Percentiles rank a stretch among this genome's conserved stretches.
These are phyloP conservation scores for Cicer yamashitae DNA, from an alignment of 306 rosid genomes.

Conservation along the genomic window DNA sequence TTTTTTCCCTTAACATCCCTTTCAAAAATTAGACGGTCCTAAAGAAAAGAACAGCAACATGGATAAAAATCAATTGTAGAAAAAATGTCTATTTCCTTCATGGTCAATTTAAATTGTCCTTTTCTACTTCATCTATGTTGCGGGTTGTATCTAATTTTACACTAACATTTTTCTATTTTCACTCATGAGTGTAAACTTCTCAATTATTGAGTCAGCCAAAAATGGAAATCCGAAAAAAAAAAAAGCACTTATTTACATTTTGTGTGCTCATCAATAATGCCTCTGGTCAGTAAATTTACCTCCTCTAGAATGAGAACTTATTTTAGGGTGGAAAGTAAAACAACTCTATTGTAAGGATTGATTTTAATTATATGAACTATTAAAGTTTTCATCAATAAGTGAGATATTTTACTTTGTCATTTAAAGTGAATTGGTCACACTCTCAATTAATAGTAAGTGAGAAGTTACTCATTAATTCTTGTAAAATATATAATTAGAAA, in stretches of 20 bases:
- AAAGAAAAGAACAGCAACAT: slow-evolving; percentile 21
- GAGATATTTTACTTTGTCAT: too few relatives aligned
- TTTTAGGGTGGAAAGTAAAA: neutral
- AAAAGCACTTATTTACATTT: slow-evolving; percentile 2
- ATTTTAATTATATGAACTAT: too few relatives aligned
- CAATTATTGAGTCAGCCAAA: slow-evolving; percentile 44
- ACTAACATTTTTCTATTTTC: slow-evolving; percentile 26
- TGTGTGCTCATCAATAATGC: slow-evolving; percentile 41
- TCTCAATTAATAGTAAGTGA: too few relatives aligned
- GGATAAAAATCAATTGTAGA: slow-evolving; percentile 36
- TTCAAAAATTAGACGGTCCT: slow-evolving; percentile 9
- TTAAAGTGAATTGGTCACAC: too few relatives aligned
- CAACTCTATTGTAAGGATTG: neutral
- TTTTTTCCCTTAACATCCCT: slow-evolving; percentile 26
- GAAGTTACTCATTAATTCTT: too few relatives aligned
- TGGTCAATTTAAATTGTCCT: slow-evolving; percentile 33
- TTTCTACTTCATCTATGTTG: slow-evolving; percentile 34
- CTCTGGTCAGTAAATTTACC: slow-evolving; percentile 27
- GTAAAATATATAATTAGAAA: too few relatives aligned
- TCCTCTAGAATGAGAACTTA: neutral
- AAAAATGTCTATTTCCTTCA: slow-evolving; percentile 32
- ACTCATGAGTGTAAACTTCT: slow-evolving; percentile 22
- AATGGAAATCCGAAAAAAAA: slow-evolving; percentile 27
- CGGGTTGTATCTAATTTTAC: slow-evolving; percentile 13
- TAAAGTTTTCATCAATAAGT: too few relatives aligned